These are phyloP conservation scores for Trichoderma hamatum DNA, from an alignment of 2,329 filamentous ascomycete species.

Conservation along the genomic window DNA sequence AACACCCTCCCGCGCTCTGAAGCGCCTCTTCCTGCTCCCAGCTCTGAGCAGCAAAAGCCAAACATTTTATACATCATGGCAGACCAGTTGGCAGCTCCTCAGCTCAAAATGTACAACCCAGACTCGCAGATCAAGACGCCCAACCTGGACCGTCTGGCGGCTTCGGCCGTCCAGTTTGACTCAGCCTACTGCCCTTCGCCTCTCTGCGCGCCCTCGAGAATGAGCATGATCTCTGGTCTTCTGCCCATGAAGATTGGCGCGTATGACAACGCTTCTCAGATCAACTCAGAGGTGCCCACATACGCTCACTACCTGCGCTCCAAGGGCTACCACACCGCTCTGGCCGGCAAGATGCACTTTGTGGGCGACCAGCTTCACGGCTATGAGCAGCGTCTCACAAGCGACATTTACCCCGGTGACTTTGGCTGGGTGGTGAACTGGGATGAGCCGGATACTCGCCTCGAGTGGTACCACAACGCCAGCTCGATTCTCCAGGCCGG, in stretches of 20 bases:
- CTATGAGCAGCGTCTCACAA: slow-evolving; percentile 90
- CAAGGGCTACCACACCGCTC: slow-evolving; percentile 83
- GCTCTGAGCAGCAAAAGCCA: slow-evolving; percentile 39
- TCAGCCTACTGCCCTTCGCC: slow-evolving; percentile 94
- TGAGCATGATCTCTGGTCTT: slow-evolving; percentile 92
- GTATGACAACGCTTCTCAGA: slow-evolving; percentile 87
- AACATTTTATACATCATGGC: slow-evolving; percentile 84
- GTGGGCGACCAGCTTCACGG: slow-evolving; percentile 93
- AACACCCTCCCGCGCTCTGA: slow-evolving; percentile 68
- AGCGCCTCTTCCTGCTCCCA: slow-evolving; percentile 35
- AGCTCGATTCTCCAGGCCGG: slow-evolving; percentile 91
- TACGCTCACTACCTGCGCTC: slow-evolving; percentile 89
- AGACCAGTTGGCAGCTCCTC: slow-evolving; percentile 87
- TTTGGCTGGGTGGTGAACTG: slow-evolving; percentile 95
- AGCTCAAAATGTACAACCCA: slow-evolving; percentile 89
- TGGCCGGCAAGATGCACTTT: slow-evolving; percentile 98
- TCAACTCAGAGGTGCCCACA: slow-evolving; percentile 82
- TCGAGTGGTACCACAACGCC: slow-evolving; percentile 97
- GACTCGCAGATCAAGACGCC: slow-evolving; percentile 90
- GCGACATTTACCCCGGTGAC: slow-evolving; percentile 92
- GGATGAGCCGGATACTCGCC: slow-evolving; percentile 82
- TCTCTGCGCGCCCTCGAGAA: slow-evolving; percentile 87
- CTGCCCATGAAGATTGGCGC: slow-evolving; percentile 89
- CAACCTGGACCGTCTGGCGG: slow-evolving; percentile 81
- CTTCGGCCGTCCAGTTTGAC: slow-evolving; percentile 84